Conservation (phyloP, 352 stramenopile species). For the Phytopythium delawarense region DNA sequence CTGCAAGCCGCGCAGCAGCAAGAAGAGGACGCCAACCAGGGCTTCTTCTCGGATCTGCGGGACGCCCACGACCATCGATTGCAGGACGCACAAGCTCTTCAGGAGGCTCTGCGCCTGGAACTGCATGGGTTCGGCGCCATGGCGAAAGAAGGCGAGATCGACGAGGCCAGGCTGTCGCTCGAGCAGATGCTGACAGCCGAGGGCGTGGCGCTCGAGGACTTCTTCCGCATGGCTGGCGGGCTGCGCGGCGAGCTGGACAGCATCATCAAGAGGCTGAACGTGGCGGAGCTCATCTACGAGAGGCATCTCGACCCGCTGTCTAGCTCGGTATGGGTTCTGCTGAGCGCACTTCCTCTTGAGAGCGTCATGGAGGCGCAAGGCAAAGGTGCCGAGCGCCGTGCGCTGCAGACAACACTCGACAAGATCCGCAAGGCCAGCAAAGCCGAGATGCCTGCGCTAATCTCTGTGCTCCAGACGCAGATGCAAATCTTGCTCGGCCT, state of each 20-base stretch:
- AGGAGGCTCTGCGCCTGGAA: slow-evolving; percentile 48
- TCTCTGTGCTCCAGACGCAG: slow-evolving; percentile 62
- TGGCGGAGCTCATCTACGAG: slow-evolving; percentile 80
- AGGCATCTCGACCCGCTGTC: slow-evolving; percentile 41
- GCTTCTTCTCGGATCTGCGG: slow-evolving; percentile 51
- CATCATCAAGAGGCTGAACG: slow-evolving; percentile 56
- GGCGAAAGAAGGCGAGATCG: slow-evolving; percentile 48
- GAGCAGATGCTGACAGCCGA: slow-evolving; percentile 32
- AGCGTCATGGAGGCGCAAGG: slow-evolving; percentile 74
- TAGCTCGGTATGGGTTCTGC: slow-evolving; percentile 31
- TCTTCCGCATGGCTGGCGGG: slow-evolving; percentile 75
- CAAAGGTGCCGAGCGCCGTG: slow-evolving; percentile 65
- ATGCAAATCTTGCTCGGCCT: slow-evolving; percentile 42
- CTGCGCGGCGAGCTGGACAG: slow-evolving; percentile 71
- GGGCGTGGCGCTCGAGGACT: slow-evolving; percentile 55
- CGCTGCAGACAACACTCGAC: slow-evolving; percentile 72
- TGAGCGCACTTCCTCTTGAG: slow-evolving; percentile 62
- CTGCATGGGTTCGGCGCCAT: slow-evolving; percentile 65
- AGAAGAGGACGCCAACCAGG: slow-evolving; percentile 64
- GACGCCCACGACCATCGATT: slow-evolving; percentile 35
- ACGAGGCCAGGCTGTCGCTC: slow-evolving; percentile 24
- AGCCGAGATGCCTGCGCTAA: slow-evolving; percentile 60
- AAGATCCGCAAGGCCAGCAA: slow-evolving; percentile 79
- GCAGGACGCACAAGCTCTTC: slow-evolving; percentile 24
- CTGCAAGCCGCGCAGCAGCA: slow-evolving; percentile 48